phyloP scores from a whole-genome alignment of 2,329 filamentous ascomycete species.

The Clonostachys rhizophaga region DNA sequence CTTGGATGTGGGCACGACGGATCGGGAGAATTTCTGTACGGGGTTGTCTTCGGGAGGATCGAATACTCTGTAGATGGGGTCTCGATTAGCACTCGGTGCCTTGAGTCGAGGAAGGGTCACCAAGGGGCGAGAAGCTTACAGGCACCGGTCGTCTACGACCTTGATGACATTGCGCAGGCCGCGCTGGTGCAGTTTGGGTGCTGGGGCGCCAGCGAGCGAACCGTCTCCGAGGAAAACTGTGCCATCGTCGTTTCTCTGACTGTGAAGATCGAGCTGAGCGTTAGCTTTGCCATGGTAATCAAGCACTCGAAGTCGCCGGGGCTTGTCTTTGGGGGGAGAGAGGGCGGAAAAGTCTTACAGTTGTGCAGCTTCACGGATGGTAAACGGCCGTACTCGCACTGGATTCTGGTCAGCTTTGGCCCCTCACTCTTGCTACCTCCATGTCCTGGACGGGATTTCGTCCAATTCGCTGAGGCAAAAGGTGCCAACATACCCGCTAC shows the following conservation, averaged over 20 bases:
- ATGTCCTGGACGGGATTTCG: not conserved
- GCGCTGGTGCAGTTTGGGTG: slow-evolving; percentile 79
- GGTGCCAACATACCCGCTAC: slow-evolving; percentile 42
- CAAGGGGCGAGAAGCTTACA: slow-evolving; percentile 53
- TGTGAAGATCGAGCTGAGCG: slow-evolving; percentile 16
- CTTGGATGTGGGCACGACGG: slow-evolving; percentile 78
- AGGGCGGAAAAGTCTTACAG: slow-evolving; percentile 44
- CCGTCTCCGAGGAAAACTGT: slow-evolving; percentile 95
- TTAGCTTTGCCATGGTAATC: too few species aligned
- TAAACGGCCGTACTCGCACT: slow-evolving; percentile 70
- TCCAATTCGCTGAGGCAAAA: too few species aligned
- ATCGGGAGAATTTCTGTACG: slow-evolving; percentile 80
- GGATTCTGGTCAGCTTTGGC: slow-evolving; percentile 17
- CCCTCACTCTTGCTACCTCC: not conserved
- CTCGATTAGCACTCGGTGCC: not conserved
- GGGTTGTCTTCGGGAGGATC: slow-evolving; percentile 95
- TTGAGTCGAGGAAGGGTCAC: not conserved
- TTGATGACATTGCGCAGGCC: slow-evolving; percentile 91
- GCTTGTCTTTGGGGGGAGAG: slow-evolving; percentile 2
- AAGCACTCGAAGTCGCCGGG: not conserved
- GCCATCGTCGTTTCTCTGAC: slow-evolving; percentile 70
- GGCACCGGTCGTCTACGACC: slow-evolving; percentile 90
- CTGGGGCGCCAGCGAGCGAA: slow-evolving; percentile 80
- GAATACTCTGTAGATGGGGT: slow-evolving; percentile 64
- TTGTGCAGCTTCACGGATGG: slow-evolving; percentile 92